These are phyloP conservation scores for Danielia oregonensis DNA, from an alignment of 805 yeast genomes.

Conservation along the genomic window DNA sequence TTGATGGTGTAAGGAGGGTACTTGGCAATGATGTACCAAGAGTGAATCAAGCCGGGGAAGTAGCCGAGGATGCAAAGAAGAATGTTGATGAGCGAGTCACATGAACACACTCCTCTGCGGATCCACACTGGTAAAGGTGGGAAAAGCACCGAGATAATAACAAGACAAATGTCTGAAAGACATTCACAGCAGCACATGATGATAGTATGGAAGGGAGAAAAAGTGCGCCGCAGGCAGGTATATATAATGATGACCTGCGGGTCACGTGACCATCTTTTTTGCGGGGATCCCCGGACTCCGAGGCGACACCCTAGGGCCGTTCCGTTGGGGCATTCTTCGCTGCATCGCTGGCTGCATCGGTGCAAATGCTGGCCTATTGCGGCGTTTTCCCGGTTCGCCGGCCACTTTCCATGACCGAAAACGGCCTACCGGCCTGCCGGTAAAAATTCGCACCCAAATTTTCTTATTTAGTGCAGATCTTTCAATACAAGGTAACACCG, in stretches of 20 bases:
- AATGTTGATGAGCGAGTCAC: conserved; percentile 45
- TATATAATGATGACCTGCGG: not conserved
- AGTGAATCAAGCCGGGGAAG: conserved; percentile 48
- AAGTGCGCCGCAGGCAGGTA: not conserved
- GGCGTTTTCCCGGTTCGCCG: no score
- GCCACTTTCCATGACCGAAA: not conserved
- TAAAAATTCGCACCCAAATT: not conserved
- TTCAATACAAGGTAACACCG: no score
- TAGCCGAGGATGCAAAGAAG: conserved; percentile 46
- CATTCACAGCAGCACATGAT: conserved; percentile 23
- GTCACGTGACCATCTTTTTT: no score
- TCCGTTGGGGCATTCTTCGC: no score
- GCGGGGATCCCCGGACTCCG: not conserved
- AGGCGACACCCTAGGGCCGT: not conserved
- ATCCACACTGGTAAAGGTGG: conserved; percentile 75
- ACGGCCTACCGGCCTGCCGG: not conserved
- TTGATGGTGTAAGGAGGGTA: conserved; percentile 36
- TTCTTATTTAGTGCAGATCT: no score
- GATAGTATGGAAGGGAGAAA: conserved; percentile 1
- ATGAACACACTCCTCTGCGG: conserved; percentile 57
- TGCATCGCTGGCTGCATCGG: no score
- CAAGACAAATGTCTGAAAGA: conserved; percentile 52
- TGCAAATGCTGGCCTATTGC: no score
- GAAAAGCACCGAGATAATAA: conserved; percentile 56
- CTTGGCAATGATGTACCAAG: conserved; percentile 47